Evolutionary conservation across 345 rosid genomes (phyloP).

Genomic region (Euphorbia peplus): DNA sequence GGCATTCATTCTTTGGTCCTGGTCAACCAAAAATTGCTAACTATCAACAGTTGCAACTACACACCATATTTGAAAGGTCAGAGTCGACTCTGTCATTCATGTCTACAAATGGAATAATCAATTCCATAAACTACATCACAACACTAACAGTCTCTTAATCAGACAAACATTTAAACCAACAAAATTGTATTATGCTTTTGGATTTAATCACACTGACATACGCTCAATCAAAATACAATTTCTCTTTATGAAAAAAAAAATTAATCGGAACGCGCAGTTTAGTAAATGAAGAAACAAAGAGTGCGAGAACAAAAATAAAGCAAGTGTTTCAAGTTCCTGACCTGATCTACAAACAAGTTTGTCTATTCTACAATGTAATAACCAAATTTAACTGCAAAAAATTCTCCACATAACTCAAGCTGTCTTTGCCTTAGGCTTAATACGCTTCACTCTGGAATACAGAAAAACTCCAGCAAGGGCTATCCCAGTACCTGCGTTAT

Average conservation of each 20-base stretch:
- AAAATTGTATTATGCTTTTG: constrained; percentile 2
- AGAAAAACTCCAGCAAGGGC: constrained; percentile 95
- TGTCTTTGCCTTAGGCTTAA: constrained; percentile 79
- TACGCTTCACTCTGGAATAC: constrained; percentile 91
- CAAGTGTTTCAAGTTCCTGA: constrained; percentile 4
- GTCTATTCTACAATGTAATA: constrained; percentile 2
- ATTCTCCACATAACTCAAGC: constrained; percentile 34
- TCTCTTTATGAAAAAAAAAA: neutral
- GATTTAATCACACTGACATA: neutral
- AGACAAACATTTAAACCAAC: neutral
- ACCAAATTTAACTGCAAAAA: constrained; percentile 8
- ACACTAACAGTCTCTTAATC: neutral
- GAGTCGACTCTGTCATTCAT: too few species aligned
- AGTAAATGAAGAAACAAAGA: neutral
- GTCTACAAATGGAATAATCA: too few species aligned
- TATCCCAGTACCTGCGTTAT: constrained; percentile 71
- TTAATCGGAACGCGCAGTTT: neutral
- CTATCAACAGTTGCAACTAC: too few species aligned
- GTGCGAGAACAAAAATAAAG: neutral
- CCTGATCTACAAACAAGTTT: constrained; percentile 22
- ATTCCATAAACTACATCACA: too few species aligned
- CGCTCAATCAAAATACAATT: neutral
- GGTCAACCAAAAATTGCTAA: too few species aligned
- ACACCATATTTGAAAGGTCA: too few species aligned
- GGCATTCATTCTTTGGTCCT: too few species aligned